Conservation (phyloP, 441 rosid genomes). For the Aleurites moluccanus region DNA sequence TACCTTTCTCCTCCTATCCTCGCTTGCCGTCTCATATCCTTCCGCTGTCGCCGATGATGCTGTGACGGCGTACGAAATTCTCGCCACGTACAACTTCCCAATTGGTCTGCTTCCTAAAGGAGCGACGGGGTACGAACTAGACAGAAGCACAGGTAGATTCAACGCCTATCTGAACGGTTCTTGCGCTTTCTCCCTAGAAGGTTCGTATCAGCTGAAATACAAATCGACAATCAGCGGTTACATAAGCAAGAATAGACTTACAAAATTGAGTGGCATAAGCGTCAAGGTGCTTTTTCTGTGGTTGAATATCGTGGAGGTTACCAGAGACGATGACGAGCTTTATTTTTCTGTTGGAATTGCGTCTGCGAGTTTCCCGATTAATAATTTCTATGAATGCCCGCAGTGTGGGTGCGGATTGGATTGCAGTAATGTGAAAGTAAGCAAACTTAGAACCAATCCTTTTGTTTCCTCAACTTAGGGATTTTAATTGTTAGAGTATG, state of each 20-base stretch:
- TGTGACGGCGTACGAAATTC: constrained; percentile 54
- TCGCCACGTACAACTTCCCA: constrained; percentile 67
- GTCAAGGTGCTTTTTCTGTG: constrained; percentile 77
- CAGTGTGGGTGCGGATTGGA: constrained; percentile 89
- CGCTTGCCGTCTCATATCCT: constrained; percentile 17
- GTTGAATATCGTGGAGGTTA: constrained; percentile 81
- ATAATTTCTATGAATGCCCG: constrained; percentile 72
- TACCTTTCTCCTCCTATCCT: constrained; percentile 20
- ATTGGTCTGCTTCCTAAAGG: constrained; percentile 78
- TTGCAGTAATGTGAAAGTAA: constrained; percentile 39
- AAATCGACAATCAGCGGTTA: constrained; percentile 62
- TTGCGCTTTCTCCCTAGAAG: constrained; percentile 75
- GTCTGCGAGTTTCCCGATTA: constrained; percentile 67
- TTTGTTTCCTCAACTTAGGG: constrained; percentile 54
- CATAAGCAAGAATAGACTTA: constrained; percentile 54
- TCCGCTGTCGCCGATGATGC: constrained; percentile 25
- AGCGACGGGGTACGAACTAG: constrained; percentile 53
- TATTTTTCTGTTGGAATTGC: constrained; percentile 87
- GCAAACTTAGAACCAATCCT: constrained; percentile 41
- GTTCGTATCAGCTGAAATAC: constrained; percentile 75
- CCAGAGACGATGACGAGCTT: constrained; percentile 53
- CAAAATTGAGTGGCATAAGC: constrained; percentile 60
- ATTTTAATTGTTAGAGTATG: background rate
- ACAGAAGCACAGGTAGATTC: constrained; percentile 55
- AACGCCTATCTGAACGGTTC: constrained; percentile 54